A percentile compares a stretch with the other conserved stretches of the same genome.
Conservation (phyloP, 805 yeast species). For the Dipodascopsis uninucleata region DNA sequence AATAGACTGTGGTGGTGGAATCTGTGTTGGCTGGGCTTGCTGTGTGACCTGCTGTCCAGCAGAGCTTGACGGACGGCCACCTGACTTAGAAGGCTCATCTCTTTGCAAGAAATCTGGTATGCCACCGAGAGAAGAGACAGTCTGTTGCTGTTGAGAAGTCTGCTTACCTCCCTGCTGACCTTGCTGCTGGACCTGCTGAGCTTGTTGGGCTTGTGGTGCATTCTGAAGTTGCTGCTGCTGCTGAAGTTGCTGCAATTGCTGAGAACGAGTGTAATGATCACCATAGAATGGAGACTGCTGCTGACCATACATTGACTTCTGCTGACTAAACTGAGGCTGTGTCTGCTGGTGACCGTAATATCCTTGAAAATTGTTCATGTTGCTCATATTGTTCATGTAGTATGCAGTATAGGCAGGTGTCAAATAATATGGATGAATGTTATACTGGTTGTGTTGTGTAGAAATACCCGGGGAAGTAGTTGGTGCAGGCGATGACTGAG, state of each 20-base stretch:
- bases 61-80: slow-evolving; percentile 15
- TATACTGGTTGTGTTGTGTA: slow-evolving; percentile 24
- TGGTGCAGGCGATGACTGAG: slow-evolving; percentile 26
- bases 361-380: slow-evolving; percentile 20
- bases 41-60: slow-evolving; percentile 16
- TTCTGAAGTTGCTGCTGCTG: slow-evolving; percentile 11
- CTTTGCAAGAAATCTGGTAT: slow-evolving; percentile 29
- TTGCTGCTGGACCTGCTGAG: slow-evolving; percentile 12
- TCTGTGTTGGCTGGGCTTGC: slow-evolving; percentile 17
- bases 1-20: slow-evolving; percentile 20
- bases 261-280: slow-evolving; percentile 12
- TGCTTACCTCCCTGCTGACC: slow-evolving; percentile 9
- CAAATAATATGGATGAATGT: slow-evolving; percentile 29
- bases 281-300: slow-evolving; percentile 19
- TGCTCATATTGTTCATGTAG: slow-evolving; percentile 23
- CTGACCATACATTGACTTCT: slow-evolving; percentile 24
- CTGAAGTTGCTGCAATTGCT: slow-evolving; percentile 16
- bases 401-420: slow-evolving; percentile 28
- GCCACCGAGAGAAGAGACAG: slow-evolving; percentile 25
- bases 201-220: slow-evolving; percentile 5
- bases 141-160: neutral
- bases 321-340: slow-evolving; percentile 24
- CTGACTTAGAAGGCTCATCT: slow-evolving; percentile 22
- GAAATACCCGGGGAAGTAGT: slow-evolving; percentile 22
- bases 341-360: slow-evolving; percentile 28